Evolutionary conservation across 768 basidiomycete species (phyloP).

Genomic region (Mycena rebaudengoi): DNA sequence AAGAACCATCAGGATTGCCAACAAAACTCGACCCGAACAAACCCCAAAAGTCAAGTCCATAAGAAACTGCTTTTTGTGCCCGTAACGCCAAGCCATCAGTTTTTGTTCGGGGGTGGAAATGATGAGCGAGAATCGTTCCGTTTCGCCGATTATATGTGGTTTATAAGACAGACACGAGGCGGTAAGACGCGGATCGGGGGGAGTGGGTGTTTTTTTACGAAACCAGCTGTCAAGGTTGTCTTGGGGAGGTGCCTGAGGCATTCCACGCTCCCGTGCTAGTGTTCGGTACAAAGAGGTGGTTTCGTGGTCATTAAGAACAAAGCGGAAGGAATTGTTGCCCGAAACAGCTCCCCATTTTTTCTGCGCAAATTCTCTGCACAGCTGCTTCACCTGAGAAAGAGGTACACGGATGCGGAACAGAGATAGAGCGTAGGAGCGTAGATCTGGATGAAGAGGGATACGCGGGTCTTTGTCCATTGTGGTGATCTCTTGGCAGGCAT

Average conservation of each 20-base stretch:
- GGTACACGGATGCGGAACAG: neutral
- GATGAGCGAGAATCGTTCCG: neutral
- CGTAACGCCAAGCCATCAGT: slow-evolving; percentile 10
- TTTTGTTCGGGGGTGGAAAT: slow-evolving; percentile 2
- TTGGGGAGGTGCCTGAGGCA: neutral
- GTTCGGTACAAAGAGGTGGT: slow-evolving; percentile 3
- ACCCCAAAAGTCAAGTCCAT: slow-evolving; percentile 24
- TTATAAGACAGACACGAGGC: neutral
- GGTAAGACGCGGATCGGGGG: neutral
- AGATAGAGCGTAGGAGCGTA: neutral
- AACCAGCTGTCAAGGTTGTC: neutral
- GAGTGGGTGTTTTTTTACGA: neutral
- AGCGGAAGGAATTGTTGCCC: neutral
- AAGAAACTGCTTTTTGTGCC: slow-evolving; percentile 15
- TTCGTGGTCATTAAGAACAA: neutral
- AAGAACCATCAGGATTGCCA: slow-evolving; percentile 20
- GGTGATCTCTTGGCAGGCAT: neutral
- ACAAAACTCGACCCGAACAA: slow-evolving; percentile 11
- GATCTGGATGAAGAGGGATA: neutral
- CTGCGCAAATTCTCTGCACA: neutral
- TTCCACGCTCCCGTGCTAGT: neutral
- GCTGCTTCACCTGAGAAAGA: neutral
- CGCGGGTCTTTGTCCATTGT: neutral
- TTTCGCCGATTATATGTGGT: neutral
- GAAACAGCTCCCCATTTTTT: neutral